Conservation (phyloP, 2,329 filamentous ascomycete species). For the Aspergillus bombycis region DNA sequence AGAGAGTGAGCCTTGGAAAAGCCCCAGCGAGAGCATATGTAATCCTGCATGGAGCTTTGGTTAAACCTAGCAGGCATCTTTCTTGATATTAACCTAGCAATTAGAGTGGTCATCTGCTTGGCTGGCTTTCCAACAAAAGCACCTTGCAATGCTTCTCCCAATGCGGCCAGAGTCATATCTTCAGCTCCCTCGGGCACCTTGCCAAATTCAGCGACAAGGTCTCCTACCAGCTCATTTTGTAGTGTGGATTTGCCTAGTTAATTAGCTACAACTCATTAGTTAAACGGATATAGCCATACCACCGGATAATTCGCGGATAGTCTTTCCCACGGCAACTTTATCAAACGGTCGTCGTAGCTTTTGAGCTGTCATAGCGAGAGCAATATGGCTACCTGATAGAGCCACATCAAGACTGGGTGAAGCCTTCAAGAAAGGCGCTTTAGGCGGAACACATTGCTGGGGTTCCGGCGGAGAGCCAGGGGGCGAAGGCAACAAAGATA, state of each 20-base stretch:
- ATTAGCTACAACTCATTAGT: background rate
- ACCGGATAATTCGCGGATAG: slow-evolving; percentile 36
- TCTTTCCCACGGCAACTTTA: slow-evolving; percentile 25
- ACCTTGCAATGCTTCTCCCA: slow-evolving; percentile 35
- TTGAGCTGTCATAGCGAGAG: slow-evolving; percentile 21
- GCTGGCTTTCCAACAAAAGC: slow-evolving; percentile 37
- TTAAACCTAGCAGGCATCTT: slow-evolving; percentile 37
- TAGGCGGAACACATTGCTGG: background rate
- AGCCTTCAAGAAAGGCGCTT: background rate
- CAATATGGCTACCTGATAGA: slow-evolving; percentile 18
- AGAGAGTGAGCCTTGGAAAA: slow-evolving; percentile 24
- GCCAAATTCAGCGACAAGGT: slow-evolving; percentile 47
- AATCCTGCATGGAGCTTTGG: slow-evolving; percentile 20
- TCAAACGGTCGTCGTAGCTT: slow-evolving; percentile 23
- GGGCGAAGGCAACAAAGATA: background rate
- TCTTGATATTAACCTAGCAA: slow-evolving; percentile 32
- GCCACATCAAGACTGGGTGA: slow-evolving; percentile 8
- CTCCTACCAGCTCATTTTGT: slow-evolving; percentile 51
- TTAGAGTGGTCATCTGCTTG: slow-evolving; percentile 31
- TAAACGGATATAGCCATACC: slow-evolving; percentile 9
- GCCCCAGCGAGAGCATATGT: slow-evolving; percentile 32
- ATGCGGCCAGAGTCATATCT: slow-evolving; percentile 38
- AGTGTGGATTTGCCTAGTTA: slow-evolving; percentile 45
- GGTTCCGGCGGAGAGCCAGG: slow-evolving; percentile 1
- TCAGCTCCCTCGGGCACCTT: slow-evolving; percentile 45